Percentiles rank a stretch among this genome's conserved stretches.
phyloP scores from a whole-genome alignment of 2,329 filamentous ascomycete genomes.

The Aotearoamyces nothofagi region DNA sequence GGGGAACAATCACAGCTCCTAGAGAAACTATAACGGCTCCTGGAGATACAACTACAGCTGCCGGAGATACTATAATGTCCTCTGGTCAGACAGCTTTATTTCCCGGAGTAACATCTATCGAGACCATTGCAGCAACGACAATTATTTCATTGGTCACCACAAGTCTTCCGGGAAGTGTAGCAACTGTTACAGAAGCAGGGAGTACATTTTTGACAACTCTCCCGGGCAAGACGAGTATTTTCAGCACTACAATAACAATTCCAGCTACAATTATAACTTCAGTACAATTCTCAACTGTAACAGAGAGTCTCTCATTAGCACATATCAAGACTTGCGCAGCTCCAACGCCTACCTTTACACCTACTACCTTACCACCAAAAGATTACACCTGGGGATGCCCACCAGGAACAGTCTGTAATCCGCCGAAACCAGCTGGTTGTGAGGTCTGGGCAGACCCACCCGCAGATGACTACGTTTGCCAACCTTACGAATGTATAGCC shows the following conservation, averaged over 20 bases:
- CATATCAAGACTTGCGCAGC: constrained; percentile 1
- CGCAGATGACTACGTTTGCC: constrained; percentile 22
- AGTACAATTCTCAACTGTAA: no score
- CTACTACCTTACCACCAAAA: constrained; percentile 9
- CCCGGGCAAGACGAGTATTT: neutral
- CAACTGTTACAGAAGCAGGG: neutral
- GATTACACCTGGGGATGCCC: constrained; percentile 26
- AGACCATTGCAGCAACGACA: no score
- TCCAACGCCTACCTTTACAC: constrained; percentile 6
- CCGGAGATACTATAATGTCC: neutral
- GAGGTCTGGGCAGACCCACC: constrained; percentile 25
- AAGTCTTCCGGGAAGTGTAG: neutral
- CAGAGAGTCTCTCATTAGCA: constrained; percentile 1
- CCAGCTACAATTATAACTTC: constrained; percentile 2
- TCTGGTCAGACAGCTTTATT: no score
- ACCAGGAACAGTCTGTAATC: constrained; percentile 26
- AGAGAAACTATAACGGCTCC: constrained; percentile 1
- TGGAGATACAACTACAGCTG: constrained; percentile 4
- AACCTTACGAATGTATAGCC: constrained; percentile 23
- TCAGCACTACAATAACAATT: neutral
- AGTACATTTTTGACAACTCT: neutral
- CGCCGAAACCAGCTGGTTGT: constrained; percentile 22
- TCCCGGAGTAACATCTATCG: no score
- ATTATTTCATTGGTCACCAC: neutral
- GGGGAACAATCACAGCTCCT: constrained; percentile 4